Base-by-base conservation (phyloP, 2,329 filamentous ascomycete species). In the Cordyceps cicadae region DNA sequence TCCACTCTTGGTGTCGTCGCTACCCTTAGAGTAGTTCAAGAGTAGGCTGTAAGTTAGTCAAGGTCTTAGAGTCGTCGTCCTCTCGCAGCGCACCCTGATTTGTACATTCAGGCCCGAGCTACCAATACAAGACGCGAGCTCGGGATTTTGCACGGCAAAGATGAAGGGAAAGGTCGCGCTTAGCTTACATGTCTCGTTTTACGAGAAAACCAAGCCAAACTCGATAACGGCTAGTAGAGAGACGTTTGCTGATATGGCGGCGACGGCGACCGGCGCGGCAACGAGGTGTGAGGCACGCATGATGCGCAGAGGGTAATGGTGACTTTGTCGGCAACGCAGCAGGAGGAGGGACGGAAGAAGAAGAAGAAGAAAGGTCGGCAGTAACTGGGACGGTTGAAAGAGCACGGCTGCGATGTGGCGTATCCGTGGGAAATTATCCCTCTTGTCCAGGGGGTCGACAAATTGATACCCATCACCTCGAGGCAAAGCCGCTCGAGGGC, bases 191-290 rank as follows among this genome's bases (percentile, higher is more conserved):
- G 51, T 54, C 51, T 54, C 51, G 51, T 54, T 54, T 39, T 34
- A 34, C 51, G 51, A 34, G 34, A 54, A 54, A 41, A 54, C n/a
- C 51, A 54, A 41, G 51, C 41, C 51, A 39, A 54, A 41, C 51
- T 54, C 51, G 51, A 54, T 19, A 54, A 54, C 51, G 12, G 51
- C 51, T 39, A 19, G 51, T 21, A 54, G 37, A 41, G 51, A 54
- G 51, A 41, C 37, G 24, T 54, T 41, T 41, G 34, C 32, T 26
- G 51, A 54, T 41, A 34, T 26, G 19, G 51, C 34, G 34, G 51
- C 34, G 37, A 41, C 19, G 34, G 32, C 51, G 21, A 34, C 51
- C 19, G 51, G 34, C 26, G 49, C 49, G 49, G 29, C 49, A 51
- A 51, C 49, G 17, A 51, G 12, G 49, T 26, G 17, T 37, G 49